Evolutionary conservation across 345 rosid genomes (phyloP), one percentile per base, ranked within the genome.

Genomic region (Pugionium cornutum): DNA sequence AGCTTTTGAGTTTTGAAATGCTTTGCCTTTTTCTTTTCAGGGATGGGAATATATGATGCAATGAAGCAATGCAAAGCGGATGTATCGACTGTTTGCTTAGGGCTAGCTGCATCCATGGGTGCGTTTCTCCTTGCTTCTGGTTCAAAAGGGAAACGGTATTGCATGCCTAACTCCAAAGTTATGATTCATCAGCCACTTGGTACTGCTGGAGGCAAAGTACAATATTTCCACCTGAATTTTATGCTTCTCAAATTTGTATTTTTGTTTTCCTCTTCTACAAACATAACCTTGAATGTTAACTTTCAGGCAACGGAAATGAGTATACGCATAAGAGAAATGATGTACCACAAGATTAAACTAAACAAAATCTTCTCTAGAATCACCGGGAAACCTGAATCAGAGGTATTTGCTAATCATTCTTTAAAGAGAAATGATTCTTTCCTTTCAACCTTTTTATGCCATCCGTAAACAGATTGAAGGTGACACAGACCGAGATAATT

Each of bases 141-240:
- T 46, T 61, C 91, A 2, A 84, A 86, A 86, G 98, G 96, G 68
- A 89, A 92, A 84, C 87, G 98, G 35, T 89, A 76, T 53, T 89
- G 94, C 82, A 89, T 92, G 98, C 98, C 98, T 33, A 92, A 92
- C 74, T 89, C 85, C 25, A 88, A 82, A 78, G 94, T 89, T 58
- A 88, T 92, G 98, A 86, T 92, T 46, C 98, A 88, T 83, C 97
- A 89, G 67, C 96, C 91, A 27, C 90, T 82, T 70, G 98, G 97
- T 80, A 76, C 85, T 4, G 87, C 89, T 8, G 96, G 97, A 70
- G 97, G 95, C 69, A 82, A 80, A 69, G 98, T 89, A 82, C 32
- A 83, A 66, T 43, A 6, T 51, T 64, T 36, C 53, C 50, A 48
- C 49, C 37, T 57, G 0, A 18, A 18, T 30, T 74, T 33, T 18